Evolutionary conservation across 768 basidiomycete genomes (phyloP).

Genomic region (Collybia sp.): DNA sequence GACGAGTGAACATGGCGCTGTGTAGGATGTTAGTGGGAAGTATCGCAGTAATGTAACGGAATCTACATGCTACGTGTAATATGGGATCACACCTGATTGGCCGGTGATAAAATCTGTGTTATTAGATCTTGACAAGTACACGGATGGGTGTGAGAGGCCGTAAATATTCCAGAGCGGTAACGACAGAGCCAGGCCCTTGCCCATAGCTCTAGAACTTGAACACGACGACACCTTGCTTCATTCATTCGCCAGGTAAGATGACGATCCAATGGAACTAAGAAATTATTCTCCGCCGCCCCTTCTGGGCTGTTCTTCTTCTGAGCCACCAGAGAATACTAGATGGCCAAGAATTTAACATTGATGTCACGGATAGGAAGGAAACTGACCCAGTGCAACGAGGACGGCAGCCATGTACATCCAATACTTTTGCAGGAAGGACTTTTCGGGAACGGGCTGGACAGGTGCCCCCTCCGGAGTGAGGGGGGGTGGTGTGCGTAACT

Average conservation of each 20-base stretch:
- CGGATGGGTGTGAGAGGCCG: no score
- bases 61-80: not conserved
- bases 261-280: no score
- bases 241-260: no score
- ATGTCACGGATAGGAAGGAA: not conserved
- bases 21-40: not conserved
- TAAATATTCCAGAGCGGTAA: no score
- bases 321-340: conserved; percentile 30
- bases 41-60: conserved; percentile 14
- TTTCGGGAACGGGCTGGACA: conserved; percentile 57
- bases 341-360: not conserved
- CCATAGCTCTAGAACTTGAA: no score
- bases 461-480: conserved; percentile 64
- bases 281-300: conserved; percentile 11
- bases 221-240: no score
- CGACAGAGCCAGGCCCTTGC: no score
- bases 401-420: conserved; percentile 77
- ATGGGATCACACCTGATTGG: not conserved
- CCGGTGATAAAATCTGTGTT: not conserved
- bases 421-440: conserved; percentile 83
- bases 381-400: conserved; percentile 56
- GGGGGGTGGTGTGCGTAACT: conserved; percentile 62
- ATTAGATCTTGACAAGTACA: not conserved
- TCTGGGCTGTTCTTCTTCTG: conserved; percentile 32
- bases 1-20: conserved; percentile 28